Evolutionary conservation across 768 basidiomycete species (phyloP).

Genomic region (Lactifluus volemus): DNA sequence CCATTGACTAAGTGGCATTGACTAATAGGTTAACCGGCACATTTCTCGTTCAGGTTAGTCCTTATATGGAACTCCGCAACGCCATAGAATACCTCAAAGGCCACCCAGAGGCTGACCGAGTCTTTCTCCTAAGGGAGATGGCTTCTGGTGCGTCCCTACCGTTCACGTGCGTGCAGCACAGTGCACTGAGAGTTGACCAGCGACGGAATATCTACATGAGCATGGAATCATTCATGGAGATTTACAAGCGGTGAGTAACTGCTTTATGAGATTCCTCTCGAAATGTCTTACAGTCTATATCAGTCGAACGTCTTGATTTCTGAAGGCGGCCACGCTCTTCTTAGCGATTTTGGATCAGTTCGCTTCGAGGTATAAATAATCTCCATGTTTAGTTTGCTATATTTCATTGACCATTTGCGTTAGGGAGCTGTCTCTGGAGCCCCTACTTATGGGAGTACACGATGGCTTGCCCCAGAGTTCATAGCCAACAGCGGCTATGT

Average conservation of each 20-base stretch:
- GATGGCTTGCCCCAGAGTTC: slow-evolving; percentile 19
- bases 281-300: background rate
- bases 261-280: background rate
- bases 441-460: background rate
- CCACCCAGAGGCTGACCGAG: slow-evolving; percentile 1
- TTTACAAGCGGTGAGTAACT: slow-evolving; percentile 9
- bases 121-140: slow-evolving; percentile 4
- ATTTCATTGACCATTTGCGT: background rate
- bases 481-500: background rate
- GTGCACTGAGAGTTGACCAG: background rate
- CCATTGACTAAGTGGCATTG: no score
- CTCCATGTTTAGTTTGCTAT: background rate
- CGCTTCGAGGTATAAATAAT: slow-evolving; percentile 10
- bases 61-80: slow-evolving; percentile 11
- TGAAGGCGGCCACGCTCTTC: background rate
- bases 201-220: slow-evolving; percentile 10
- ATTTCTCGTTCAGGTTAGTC: slow-evolving; percentile 3
- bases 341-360: slow-evolving; percentile 8
- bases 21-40: background rate
- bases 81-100: slow-evolving; percentile 5
- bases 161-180: background rate
- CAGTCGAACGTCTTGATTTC: slow-evolving; percentile 10
- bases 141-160: slow-evolving; percentile 4
- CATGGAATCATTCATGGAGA: slow-evolving; percentile 12
- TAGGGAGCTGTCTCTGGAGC: background rate